Percentiles rank a stretch among this genome's conserved stretches.
phyloP scores from a whole-genome alignment of 768 basidiomycete genomes.

The Lactarius sanguifluus region DNA sequence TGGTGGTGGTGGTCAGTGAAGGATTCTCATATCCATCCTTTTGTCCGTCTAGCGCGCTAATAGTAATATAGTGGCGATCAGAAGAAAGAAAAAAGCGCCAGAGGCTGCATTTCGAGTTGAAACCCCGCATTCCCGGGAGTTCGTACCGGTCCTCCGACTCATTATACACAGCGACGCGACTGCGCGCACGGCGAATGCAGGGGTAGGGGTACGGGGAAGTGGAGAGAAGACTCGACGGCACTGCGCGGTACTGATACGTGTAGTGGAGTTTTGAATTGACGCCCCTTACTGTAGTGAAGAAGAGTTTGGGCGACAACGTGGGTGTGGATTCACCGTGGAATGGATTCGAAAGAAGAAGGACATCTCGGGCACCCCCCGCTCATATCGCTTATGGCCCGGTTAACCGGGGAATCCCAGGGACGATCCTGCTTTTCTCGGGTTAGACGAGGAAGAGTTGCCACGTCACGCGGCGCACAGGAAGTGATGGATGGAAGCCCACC shows the following conservation, averaged over 20 bases:
- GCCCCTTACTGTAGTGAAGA: not conserved
- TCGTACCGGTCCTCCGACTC: not conserved
- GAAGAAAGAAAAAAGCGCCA: not conserved
- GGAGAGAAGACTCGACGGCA: not conserved
- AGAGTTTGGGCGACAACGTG: not conserved
- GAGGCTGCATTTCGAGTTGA: not conserved
- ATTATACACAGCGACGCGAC: not conserved
- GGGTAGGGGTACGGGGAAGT: not conserved
- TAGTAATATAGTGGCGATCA: not conserved
- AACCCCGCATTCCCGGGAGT: not conserved
- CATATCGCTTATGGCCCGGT: not conserved
- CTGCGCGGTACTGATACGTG: not conserved
- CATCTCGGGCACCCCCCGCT: not conserved
- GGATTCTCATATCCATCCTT: not conserved
- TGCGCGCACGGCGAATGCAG: not conserved
- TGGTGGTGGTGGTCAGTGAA: not conserved
- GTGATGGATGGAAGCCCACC: not conserved
- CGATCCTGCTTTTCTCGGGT: not conserved
- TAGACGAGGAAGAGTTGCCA: conserved; percentile 14
- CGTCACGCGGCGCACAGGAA: conserved; percentile 13
- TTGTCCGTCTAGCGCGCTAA: not conserved
- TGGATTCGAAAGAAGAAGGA: not conserved
- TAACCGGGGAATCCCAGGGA: not conserved
- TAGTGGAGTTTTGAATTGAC: not conserved
- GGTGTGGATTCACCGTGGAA: not conserved